These are phyloP conservation scores for Trypanosoma avium DNA, from an alignment of 208 protist species.

Conservation along the genomic window DNA sequence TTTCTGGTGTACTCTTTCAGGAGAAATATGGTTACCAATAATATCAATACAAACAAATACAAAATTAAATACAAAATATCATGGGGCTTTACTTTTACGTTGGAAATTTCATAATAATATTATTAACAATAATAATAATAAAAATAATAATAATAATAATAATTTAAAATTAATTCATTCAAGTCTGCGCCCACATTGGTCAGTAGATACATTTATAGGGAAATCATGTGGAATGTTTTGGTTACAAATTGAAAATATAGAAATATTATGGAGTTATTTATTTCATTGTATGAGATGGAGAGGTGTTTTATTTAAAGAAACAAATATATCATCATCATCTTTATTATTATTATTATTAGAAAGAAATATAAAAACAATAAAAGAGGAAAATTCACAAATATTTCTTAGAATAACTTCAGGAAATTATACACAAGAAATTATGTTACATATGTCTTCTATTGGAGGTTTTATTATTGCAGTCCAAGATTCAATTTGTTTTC, in stretches of 20 bases:
- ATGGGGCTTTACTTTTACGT: constrained; percentile 15
- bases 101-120: constrained; percentile 16
- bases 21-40: constrained; percentile 16
- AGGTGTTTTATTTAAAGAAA: too few relatives aligned
- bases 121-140: neutral
- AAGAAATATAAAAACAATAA: too few relatives aligned
- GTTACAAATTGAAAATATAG: constrained; percentile 11
- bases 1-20: constrained; percentile 20
- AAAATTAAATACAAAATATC: constrained; percentile 8
- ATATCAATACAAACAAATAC: neutral
- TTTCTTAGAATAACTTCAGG: constrained; percentile 11
- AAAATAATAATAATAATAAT: neutral
- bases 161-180: neutral
- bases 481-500: too few relatives aligned
- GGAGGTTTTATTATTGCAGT: constrained; percentile 1
- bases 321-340: too few relatives aligned
- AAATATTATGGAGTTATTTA: constrained; percentile 12
- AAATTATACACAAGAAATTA: constrained; percentile 12
- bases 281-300: neutral
- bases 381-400: too few relatives aligned
- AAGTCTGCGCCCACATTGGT: neutral
- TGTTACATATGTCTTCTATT: neutral
- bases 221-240: constrained; percentile 2
- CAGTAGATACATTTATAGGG: neutral
- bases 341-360: neutral